Base-by-base conservation (phyloP, 371 early-diverging fungal species). In the Dichotomocladium elegans region DNA sequence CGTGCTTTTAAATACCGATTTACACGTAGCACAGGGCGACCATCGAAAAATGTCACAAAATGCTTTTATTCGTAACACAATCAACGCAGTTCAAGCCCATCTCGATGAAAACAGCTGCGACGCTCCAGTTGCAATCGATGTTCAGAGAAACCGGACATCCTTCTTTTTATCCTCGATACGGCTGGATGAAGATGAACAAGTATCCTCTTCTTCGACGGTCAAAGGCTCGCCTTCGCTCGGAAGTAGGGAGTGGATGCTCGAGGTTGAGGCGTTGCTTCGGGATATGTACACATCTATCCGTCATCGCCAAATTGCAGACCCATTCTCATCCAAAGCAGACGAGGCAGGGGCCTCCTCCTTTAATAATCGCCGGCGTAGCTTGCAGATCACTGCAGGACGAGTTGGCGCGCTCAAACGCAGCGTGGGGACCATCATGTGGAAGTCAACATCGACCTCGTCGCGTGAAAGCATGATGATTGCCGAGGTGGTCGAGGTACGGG, bases 1-100 rank as follows among this genome's bases (percentile, higher is more conserved):
- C 2, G 64, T 96, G 51, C 63, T 96, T 42, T 79, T 96, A 15
- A 96, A 96, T 63, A 96, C 97, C 10, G 97, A 96, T 66, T 74
- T 95, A 15, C 91, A 94, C 55, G 81, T 90, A 34, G 92, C 92
- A n/a, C 85, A 87, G 55, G 77, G 77, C n/a, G 82, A 79, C 22
- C 81, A 79, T 14, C 75, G 70, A 35, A 64, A 67, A 48, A 86
- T 86, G 84, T 77, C 86, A 21, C 66, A 76, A 4, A 65, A 77
- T 2, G 84, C 81, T 15, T 86, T 86, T 61, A 65, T 86, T 24
- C 73, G 77, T 35, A 82, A 86, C 44, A 82, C 84, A 10, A 68
- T 84, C 68, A 62, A 72, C 3, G 72, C 80, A 0, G 59, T 83
- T 22, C 53, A 60, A 25, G 74, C 78, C 17, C 80, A 80, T 56